Evolutionary conservation across 164 flowering plant genomes (phyloP), one percentile per base, ranked within the genome.

Genomic region (Chimonanthus salicifolius): DNA sequence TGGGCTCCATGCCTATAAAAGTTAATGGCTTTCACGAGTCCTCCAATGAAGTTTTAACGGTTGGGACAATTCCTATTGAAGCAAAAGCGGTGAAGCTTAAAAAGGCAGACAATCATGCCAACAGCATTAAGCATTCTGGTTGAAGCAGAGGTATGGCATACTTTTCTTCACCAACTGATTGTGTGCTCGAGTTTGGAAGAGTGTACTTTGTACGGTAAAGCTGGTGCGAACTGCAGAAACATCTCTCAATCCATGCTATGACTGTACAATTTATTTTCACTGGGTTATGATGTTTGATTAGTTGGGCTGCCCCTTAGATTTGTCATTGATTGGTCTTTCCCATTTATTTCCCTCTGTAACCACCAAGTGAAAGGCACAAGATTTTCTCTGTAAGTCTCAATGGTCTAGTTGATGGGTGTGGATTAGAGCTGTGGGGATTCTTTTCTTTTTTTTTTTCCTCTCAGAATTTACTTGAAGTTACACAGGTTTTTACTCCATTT

Each of bases 1-100:
- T 88, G n/a, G 92, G 94, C 8, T 90, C 94, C 44, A 79, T 88
- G 85, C 86, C 89, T 47, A 80, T 88, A 46, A 88, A 84, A 71
- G 85, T 88, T 20, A 85, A 84, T 67, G 87, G 90, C n/a, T 82
- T 74, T 77, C 46, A 71, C 71, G 83, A 77, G 33, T 71, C 83
- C 21, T 74, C 87, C 3, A 67, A 79, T 68, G 78, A 79, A 63
- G 47, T 82, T 62, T 64, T 88, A 46, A 89, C 85, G 2, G 78
- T 91, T 11, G 97, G 94, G 45, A 84, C 88, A 1, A 89, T 89
- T 73, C 82, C 92, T 6, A 85, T 91, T 47, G 87, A 87, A 73
- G 88, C 89, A 5, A 84, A 78, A 76, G 76, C 87, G 15, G 71
- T 83, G 3, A 82, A 79, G 62, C 33, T 67, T 44, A 83, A 75